Percentiles rank a stretch among this genome's conserved stretches.
These are phyloP conservation scores for Fusarium palustre DNA, from an alignment of 2,329 filamentous ascomycete species.

Conservation along the genomic window DNA sequence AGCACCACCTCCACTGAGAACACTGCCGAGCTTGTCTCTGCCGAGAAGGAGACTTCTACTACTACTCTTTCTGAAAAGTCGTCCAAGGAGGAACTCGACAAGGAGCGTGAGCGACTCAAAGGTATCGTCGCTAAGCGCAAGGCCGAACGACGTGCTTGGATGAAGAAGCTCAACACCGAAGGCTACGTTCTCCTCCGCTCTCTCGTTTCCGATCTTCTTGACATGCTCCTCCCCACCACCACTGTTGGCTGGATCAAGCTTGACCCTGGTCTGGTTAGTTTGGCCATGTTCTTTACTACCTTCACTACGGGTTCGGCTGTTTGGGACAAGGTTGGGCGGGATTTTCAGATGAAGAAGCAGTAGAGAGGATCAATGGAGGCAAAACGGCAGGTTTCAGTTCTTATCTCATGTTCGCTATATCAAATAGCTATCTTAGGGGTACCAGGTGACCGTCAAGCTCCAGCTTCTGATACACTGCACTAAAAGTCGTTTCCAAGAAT, in stretches of 20 bases:
- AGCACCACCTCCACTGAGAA: constrained; percentile 46
- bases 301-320: constrained; percentile 69
- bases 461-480: background rate
- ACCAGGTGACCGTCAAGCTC: background rate
- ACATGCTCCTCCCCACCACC: constrained; percentile 71
- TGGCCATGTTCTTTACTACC: constrained; percentile 71
- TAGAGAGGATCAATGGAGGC: background rate
- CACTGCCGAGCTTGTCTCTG: constrained; percentile 22
- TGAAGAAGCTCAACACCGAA: constrained; percentile 47
- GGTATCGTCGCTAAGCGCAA: constrained; percentile 50
- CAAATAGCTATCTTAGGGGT: background rate
- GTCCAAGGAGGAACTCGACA: constrained; percentile 44
- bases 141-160: constrained; percentile 49
- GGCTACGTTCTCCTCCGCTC: constrained; percentile 57
- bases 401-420: constrained; percentile 11
- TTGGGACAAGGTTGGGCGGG: constrained; percentile 64
- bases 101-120: constrained; percentile 54
- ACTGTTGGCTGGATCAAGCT: constrained; percentile 70
- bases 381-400: background rate
- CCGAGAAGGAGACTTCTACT: constrained; percentile 32
- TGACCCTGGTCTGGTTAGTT: constrained; percentile 64
- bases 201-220: constrained; percentile 68
- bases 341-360: constrained; percentile 40
- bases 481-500: background rate
- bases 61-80: constrained; percentile 34